Base-by-base conservation (phyloP, 306 rosid species). In the Vigna nakashimae region DNA sequence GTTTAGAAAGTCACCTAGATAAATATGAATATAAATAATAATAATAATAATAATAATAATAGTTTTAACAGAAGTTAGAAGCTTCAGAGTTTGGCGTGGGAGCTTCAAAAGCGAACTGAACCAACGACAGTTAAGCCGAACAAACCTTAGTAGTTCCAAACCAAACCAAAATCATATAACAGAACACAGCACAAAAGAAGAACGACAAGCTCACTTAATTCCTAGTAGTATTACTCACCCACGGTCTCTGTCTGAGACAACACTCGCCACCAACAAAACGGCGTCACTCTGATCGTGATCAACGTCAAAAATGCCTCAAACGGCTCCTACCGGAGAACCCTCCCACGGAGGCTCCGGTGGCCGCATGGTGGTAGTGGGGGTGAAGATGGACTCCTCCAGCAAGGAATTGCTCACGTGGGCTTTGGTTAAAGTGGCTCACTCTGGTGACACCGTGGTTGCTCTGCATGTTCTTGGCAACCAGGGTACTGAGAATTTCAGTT, bases 391-490 rank as follows among this genome's bases (percentile, higher is more conserved):
- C 64, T 79, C 94, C 1, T 88, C 86, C 9, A 90, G 99, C 75
- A 91, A 86, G 67, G 99, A 92, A 87, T 77, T 96, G 75, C 92
- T 96, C 13, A 92, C 98, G 2, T 96, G 97, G 99, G 98, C 99
- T 75, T 70, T 96, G 79, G 98, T 92, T 38, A 96, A 96, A 80
- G 96, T 92, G 52, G 94, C 98, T 76, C 90, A 87, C 66, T 94
- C 98, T 1, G 90, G 93, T 74, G 99, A 96, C 80, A 50, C 73
- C 50, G 98, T 96, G 15, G 80, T 96, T 77, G 98, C 99, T 63
- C 82, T 96, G 68, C 99, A 96, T 79, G 92, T 96, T 79, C 98
- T 91, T 67, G 94, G 86, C 5, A 86, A 83, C 48, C 68, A 90
- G 80, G 98, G 99, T 92, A 75, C 57, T 73, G 43, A 1, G 1